Evolutionary conservation across 73 alveolate species (phyloP), one percentile per base, ranked within the genome.

Genomic region (Tetrahymena malaccensis): DNA sequence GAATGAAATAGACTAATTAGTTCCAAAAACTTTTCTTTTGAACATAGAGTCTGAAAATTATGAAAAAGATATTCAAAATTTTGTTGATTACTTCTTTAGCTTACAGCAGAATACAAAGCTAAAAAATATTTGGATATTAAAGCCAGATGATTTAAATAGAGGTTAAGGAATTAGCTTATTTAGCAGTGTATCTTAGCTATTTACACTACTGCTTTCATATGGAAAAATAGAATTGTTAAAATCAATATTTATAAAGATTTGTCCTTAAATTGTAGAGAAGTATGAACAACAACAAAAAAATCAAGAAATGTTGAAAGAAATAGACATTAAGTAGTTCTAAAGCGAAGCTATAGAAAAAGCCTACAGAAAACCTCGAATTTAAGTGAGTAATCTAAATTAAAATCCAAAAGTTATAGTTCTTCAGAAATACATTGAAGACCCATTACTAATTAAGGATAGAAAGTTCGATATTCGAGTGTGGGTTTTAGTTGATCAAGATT

Each of bases 111-210:
- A 15, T 8, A 70, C 89, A 25, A 70, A 70, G 12, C 12, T 70
- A 27, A 70, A 70, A 70, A 70, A 98, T 94, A 95, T 98, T 56
- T 98, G 99, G 99, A 56, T 98, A 33, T 94, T 98, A 43, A 98
- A 98, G 96, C 98, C 99, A 34, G 98, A 98, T 35, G 97, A 98
- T 93, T 96, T 98, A 95, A 98, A 98, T 94, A 97, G 99, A 96
- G 99, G 99, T 16, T 94, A 99, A 94, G 99, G 99, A 44, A 98
- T 98, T 85, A 98, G 98, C 97, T 98, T 98, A n/a, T 97, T 97
- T 94, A 95, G 97, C 34, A 96, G 96, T 55, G 38, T 97, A 96
- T 96, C 93, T 96, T 94, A 37, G 93, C 96, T 19, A 93, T 97
- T 43, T 96, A 95, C 22, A 85, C 55, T 55, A 40, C 89, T 70